phyloP scores from a whole-genome alignment of 23 red algal species.

The Gracilariopsis chorda region DNA sequence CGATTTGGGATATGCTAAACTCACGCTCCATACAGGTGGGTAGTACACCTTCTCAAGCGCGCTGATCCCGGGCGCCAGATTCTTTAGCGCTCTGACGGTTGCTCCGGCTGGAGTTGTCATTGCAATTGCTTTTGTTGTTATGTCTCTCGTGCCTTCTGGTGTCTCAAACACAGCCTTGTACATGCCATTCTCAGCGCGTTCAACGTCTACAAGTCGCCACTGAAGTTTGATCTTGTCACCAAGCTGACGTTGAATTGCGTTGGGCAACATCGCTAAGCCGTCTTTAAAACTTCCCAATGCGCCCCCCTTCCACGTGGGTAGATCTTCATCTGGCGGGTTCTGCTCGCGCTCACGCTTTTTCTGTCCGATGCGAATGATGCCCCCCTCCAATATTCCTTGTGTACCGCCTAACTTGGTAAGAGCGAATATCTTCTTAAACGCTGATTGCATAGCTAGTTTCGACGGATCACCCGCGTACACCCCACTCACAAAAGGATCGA shows the following conservation, averaged over 20 bases:
- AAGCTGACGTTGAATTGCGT: conserved; percentile 43
- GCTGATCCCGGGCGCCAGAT: neutral
- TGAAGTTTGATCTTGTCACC: conserved; percentile 59
- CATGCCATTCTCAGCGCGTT: neutral
- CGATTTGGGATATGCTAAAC: conserved; percentile 74
- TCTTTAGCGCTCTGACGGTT: conserved; percentile 50
- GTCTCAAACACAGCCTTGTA: conserved; percentile 55
- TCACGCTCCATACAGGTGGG: conserved; percentile 83
- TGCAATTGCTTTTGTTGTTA: conserved; percentile 65
- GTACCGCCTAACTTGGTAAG: conserved; percentile 77
- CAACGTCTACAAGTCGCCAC: conserved; percentile 33
- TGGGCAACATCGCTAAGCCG: conserved; percentile 78
- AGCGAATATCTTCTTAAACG: conserved; percentile 91
- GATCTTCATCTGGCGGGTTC: conserved; percentile 43
- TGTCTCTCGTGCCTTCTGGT: conserved; percentile 23
- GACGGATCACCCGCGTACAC: conserved; percentile 93
- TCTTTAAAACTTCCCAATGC: conserved; percentile 84
- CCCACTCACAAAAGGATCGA: conserved; percentile 94
- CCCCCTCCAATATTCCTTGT: conserved; percentile 90
- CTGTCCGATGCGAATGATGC: conserved; percentile 81
- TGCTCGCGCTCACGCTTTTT: conserved; percentile 51
- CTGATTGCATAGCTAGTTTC: conserved; percentile 70
- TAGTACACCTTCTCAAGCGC: conserved; percentile 71
- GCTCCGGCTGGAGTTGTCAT: conserved; percentile 82
- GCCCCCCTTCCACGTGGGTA: conserved; percentile 74